These are phyloP conservation scores for Aspergillus coremiiformis DNA, from an alignment of 495 filamentous ascomycete genomes.

Conservation along the genomic window DNA sequence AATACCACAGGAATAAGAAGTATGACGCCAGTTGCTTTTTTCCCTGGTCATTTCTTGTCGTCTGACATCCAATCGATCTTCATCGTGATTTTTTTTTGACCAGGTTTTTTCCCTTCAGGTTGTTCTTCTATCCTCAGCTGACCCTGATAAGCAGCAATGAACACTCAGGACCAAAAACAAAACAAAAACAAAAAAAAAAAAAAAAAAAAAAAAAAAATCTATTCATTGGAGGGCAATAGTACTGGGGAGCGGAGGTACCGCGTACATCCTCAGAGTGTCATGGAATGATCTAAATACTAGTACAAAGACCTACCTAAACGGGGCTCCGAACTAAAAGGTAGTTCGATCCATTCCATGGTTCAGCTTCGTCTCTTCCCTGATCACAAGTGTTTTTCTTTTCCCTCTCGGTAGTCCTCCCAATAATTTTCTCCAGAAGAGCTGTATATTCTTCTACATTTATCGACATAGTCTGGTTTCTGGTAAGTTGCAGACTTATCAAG, in stretches of 20 bases:
- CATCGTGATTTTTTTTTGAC: not conserved
- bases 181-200: not conserved
- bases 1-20: not conserved
- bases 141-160: no score
- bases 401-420: not conserved
- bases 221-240: no score
- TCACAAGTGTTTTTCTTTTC: not conserved
- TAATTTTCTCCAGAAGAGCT: not conserved
- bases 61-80: not conserved
- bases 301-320: no score
- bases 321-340: not conserved
- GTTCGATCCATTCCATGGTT: constrained; percentile 4
- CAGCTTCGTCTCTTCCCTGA: not conserved
- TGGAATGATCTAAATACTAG: no score
- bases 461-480: not conserved
- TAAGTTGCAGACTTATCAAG: not conserved
- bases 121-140: no score
- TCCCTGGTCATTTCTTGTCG: not conserved
- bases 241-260: no score
- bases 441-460: not conserved
- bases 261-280: no score
- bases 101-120: no score
- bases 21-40: not conserved
- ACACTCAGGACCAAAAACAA: no score
- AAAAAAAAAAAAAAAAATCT: no score